phyloP scores from a whole-genome alignment of 805 yeast species.

The Saccharomyces paradoxus region DNA sequence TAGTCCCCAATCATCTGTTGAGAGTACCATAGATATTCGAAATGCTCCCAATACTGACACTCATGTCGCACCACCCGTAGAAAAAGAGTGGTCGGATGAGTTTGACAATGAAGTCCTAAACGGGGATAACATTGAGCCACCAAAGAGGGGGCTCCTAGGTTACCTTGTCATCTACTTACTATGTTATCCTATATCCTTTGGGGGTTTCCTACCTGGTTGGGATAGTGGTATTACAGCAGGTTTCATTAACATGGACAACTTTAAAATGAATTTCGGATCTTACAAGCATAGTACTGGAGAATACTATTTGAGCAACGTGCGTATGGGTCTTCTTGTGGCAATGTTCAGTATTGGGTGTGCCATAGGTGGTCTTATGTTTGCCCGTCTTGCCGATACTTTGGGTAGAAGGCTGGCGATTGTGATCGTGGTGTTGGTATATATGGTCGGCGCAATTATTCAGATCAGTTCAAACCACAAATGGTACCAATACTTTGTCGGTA shows the following conservation, averaged over 20 bases:
- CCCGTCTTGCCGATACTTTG: constrained; percentile 44
- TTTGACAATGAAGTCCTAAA: not conserved
- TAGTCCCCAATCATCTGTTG: not conserved
- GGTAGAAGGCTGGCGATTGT: constrained; percentile 53
- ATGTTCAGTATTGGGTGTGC: constrained; percentile 28
- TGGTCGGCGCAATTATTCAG: constrained; percentile 51
- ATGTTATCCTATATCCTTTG: constrained; percentile 39
- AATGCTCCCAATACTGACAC: not conserved
- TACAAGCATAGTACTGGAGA: constrained; percentile 36
- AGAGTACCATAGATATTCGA: not conserved
- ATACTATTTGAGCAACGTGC: constrained; percentile 35
- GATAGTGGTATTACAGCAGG: constrained; percentile 66
- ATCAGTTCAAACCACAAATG: constrained; percentile 40
- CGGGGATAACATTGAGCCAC: not conserved
- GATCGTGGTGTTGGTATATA: constrained; percentile 46
- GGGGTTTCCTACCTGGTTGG: constrained; percentile 61
- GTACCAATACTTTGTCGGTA: constrained; percentile 30
- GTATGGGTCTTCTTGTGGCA: constrained; percentile 44
- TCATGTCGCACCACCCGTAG: not conserved
- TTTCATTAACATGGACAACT: constrained; percentile 52
- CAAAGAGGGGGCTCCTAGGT: not conserved
- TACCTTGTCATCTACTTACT: constrained; percentile 22
- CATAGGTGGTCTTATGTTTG: constrained; percentile 35
- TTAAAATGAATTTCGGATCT: constrained; percentile 40
- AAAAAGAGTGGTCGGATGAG: not conserved